A percentile compares a stretch with the other conserved stretches of the same genome.
Evolutionary conservation across 2,329 filamentous ascomycete species (phyloP).

Genomic region (Colletotrichum musicola): DNA sequence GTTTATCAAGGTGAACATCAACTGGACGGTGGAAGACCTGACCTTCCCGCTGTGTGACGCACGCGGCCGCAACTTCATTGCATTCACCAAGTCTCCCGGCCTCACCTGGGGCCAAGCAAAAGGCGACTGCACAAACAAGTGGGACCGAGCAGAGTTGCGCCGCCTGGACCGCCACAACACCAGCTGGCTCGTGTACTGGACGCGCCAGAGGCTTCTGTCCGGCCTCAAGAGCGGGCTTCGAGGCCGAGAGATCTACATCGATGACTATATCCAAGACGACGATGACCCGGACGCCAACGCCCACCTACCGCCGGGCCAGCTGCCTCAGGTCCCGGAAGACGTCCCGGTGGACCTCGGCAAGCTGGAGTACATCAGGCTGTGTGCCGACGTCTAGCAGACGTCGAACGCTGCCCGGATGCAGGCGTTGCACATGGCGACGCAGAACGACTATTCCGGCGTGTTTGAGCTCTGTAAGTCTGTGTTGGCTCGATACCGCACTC

Average conservation of each 20-base stretch:
- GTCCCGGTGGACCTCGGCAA: background rate
- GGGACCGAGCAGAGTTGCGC: background rate
- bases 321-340: too few relatives aligned
- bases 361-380: background rate
- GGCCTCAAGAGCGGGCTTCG: too few relatives aligned
- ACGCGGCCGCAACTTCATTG: background rate
- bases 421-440: background rate
- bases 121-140: background rate
- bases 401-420: background rate
- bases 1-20: slow-evolving; percentile 1
- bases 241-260: background rate
- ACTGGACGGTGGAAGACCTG: background rate
- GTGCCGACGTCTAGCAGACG: background rate
- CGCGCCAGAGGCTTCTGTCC: too few relatives aligned
- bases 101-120: background rate
- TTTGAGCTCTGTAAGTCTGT: background rate
- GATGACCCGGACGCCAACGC: background rate
- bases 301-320: too few relatives aligned
- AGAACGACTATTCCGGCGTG: background rate
- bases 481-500: too few relatives aligned
- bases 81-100: background rate
- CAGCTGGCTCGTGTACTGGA: too few relatives aligned
- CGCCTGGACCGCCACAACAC: background rate
- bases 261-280: background rate
- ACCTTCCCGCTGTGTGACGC: background rate